Percentiles rank a stretch among this genome's conserved stretches.
Evolutionary conservation across 78 protist species (phyloP).

Genomic region (Speleostelium caveatum): DNA sequence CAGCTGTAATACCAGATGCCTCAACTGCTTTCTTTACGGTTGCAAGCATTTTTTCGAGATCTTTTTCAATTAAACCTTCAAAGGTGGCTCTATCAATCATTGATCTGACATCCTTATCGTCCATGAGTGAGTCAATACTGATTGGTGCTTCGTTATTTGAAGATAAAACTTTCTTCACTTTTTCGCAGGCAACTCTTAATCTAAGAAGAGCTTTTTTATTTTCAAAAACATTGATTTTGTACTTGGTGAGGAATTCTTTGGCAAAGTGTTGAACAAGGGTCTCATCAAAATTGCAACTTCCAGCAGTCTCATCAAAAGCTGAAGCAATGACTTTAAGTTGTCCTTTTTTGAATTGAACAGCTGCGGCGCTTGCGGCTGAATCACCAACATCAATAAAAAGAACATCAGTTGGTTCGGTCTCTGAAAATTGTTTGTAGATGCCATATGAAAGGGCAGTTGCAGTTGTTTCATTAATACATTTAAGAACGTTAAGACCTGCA

Average conservation of each 20-base stretch:
- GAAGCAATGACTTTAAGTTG: slow-evolving; percentile 85
- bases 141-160: slow-evolving; percentile 86
- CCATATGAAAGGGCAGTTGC: slow-evolving; percentile 96
- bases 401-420: slow-evolving; percentile 82
- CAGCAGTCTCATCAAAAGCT: slow-evolving; percentile 83
- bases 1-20: slow-evolving; percentile 62
- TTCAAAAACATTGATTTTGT: slow-evolving; percentile 84
- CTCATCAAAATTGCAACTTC: slow-evolving; percentile 89
- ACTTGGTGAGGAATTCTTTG: slow-evolving; percentile 83
- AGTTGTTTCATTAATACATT: slow-evolving; percentile 93
- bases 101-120: slow-evolving; percentile 89
- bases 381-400: slow-evolving; percentile 95
- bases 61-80: slow-evolving; percentile 62
- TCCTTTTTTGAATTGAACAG: slow-evolving; percentile 87
- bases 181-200: slow-evolving; percentile 89
- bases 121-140: slow-evolving; percentile 91
- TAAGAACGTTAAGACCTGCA: slow-evolving; percentile 93
- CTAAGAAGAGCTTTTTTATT: slow-evolving; percentile 87
- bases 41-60: slow-evolving; percentile 54
- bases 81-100: slow-evolving; percentile 80
- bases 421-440: slow-evolving; percentile 89
- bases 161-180: slow-evolving; percentile 85
- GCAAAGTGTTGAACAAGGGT: slow-evolving; percentile 75
- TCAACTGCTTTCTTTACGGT: slow-evolving; percentile 52
- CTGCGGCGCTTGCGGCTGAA: slow-evolving; percentile 75